Percentiles rank a stretch among this genome's conserved stretches.
These are phyloP conservation scores for Acarospora socialis DNA, from an alignment of 2,329 filamentous ascomycete genomes.

Conservation along the genomic window DNA sequence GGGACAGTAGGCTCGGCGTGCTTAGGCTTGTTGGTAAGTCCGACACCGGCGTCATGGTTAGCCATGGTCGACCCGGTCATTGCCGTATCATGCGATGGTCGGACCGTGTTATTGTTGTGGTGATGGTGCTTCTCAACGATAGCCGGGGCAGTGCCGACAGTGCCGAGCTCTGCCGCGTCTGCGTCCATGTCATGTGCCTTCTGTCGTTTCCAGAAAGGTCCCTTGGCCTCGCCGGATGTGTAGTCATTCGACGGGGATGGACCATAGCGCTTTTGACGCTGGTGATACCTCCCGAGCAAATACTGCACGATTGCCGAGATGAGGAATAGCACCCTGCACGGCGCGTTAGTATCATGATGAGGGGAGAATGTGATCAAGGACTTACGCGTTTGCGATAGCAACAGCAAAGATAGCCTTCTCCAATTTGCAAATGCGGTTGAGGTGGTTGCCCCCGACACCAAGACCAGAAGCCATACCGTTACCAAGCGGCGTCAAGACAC, in stretches of 20 bases:
- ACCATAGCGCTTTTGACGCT: conserved; percentile 59
- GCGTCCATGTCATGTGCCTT: conserved; percentile 5
- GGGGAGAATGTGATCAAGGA: conserved; percentile 9
- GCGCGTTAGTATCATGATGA: conserved; percentile 2
- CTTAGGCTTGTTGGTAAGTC: conserved; percentile 9
- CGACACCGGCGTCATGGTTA: conserved; percentile 19
- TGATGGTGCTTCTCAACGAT: conserved; percentile 17
- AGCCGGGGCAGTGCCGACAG: conserved; percentile 17
- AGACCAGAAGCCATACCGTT: conserved; percentile 33
- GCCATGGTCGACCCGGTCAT: conserved; percentile 36
- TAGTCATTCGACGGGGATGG: conserved; percentile 54
- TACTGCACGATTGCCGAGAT: conserved; percentile 57
- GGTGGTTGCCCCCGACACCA: conserved; percentile 33
- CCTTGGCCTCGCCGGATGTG: conserved; percentile 42
- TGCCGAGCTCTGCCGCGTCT: conserved; percentile 31
- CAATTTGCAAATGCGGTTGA: conserved; percentile 55
- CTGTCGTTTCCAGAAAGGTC: conserved; percentile 28
- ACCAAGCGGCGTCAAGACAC: conserved; percentile 48
- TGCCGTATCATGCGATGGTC: conserved; percentile 35
- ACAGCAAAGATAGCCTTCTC: conserved; percentile 67
- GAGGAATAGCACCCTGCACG: conserved; percentile 54
- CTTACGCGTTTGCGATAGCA: conserved; percentile 61
- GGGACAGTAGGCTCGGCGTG: too few relatives aligned
- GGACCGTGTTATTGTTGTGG: conserved; percentile 20
- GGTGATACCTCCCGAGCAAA: conserved; percentile 53